Evolutionary conservation across 192 early-diverging fungal species (phyloP).

Genomic region (Coemansia sp.): DNA sequence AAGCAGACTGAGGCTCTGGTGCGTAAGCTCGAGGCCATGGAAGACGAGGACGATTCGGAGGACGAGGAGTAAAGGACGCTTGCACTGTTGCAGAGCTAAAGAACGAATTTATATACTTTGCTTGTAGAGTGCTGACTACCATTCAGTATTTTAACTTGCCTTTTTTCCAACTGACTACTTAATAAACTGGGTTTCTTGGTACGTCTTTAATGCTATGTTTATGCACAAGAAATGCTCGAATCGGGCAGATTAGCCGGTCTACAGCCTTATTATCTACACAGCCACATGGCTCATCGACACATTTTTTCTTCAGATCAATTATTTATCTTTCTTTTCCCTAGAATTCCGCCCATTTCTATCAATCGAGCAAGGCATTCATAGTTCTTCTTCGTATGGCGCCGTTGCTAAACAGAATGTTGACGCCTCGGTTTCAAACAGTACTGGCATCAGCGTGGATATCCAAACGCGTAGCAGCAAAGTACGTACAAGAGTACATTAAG

Average conservation of each 20-base stretch:
- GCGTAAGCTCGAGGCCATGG: slow-evolving; percentile 71
- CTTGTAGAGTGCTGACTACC: too few species aligned
- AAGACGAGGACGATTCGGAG: slow-evolving; percentile 61
- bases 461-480: slow-evolving; percentile 44
- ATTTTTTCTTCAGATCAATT: neutral
- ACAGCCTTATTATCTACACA: too few species aligned
- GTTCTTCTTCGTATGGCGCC: neutral
- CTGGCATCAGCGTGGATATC: slow-evolving; percentile 56
- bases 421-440: slow-evolving; percentile 44
- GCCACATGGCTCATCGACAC: neutral
- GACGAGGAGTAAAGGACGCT: slow-evolving; percentile 15
- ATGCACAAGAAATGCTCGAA: too few species aligned
- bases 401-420: slow-evolving; percentile 17
- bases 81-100: too few species aligned
- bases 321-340: neutral
- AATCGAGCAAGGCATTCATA: too few species aligned
- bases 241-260: too few species aligned
- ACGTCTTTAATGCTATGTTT: too few species aligned
- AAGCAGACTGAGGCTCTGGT: slow-evolving; percentile 94
- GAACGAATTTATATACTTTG: too few species aligned
- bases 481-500: slow-evolving; percentile 44
- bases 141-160: too few species aligned
- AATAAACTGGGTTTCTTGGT: too few species aligned
- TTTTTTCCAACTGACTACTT: too few species aligned
- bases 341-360: neutral